Evolutionary conservation across 1,139 yeast genomes (phyloP).

Genomic region (Protomyces lactucae-debilis): DNA sequence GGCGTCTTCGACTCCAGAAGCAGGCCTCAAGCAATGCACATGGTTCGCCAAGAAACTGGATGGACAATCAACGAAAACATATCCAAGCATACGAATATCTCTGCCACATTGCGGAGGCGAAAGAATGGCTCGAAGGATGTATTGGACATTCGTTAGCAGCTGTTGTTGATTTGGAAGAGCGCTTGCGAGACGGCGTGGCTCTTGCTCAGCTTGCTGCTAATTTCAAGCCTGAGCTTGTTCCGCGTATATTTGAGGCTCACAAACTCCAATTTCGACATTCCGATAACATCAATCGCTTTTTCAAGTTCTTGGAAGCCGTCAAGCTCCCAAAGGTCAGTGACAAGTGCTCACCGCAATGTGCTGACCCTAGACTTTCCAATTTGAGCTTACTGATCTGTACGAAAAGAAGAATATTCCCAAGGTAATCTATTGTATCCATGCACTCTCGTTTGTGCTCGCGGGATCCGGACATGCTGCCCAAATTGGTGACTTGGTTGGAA

Average conservation of each 20-base stretch:
- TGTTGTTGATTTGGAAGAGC: slow-evolving; percentile 55
- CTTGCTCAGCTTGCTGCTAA: slow-evolving; percentile 72
- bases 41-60: slow-evolving; percentile 39
- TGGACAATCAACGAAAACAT: slow-evolving; percentile 46
- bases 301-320: slow-evolving; percentile 62
- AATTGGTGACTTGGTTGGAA: slow-evolving; percentile 61
- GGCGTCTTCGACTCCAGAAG: slow-evolving; percentile 32
- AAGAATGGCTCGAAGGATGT: slow-evolving; percentile 63
- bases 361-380: slow-evolving; percentile 19
- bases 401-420: slow-evolving; percentile 91
- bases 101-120: slow-evolving; percentile 83
- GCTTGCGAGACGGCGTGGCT: slow-evolving; percentile 74
- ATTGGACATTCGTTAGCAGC: slow-evolving; percentile 52
- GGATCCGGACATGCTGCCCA: slow-evolving; percentile 54
- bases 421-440: slow-evolving; percentile 90
- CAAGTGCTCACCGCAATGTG: not conserved
- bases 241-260: slow-evolving; percentile 52
- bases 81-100: slow-evolving; percentile 70
- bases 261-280: slow-evolving; percentile 82
- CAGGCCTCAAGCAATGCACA: not conserved
- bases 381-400: slow-evolving; percentile 59
- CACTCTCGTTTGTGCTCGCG: slow-evolving; percentile 68
- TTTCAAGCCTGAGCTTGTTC: slow-evolving; percentile 63
- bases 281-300: slow-evolving; percentile 84
- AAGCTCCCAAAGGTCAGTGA: slow-evolving; percentile 58